Percentiles rank a stretch among this genome's conserved stretches.
These are phyloP conservation scores for Cryptosporidium muris DNA, from an alignment of 169 alveolate species.

Conservation along the genomic window DNA sequence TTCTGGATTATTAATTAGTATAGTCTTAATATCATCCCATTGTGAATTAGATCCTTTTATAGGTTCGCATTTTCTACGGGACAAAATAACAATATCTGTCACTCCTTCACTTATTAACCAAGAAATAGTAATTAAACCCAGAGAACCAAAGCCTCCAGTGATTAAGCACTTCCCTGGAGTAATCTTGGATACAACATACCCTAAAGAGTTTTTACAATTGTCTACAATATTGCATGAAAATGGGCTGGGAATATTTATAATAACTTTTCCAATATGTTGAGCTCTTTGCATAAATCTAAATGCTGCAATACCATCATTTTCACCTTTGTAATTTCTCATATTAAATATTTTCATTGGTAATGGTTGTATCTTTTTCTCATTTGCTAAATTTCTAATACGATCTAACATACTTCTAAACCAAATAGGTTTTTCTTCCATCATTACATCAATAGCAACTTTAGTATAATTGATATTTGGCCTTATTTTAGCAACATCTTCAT, in stretches of 20 bases:
- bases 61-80: too few species aligned
- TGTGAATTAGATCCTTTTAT: too few species aligned
- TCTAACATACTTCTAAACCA: constrained; percentile 49
- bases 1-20: neutral
- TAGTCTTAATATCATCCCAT: neutral
- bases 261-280: constrained; percentile 72
- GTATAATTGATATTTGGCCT: constrained; percentile 49
- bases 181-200: neutral
- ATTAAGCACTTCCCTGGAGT: constrained; percentile 57
- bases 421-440: constrained; percentile 58
- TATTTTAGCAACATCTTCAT: constrained; percentile 17
- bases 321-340: constrained; percentile 40
- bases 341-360: constrained; percentile 40
- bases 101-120: constrained; percentile 80
- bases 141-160: constrained; percentile 78
- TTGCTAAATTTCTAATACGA: constrained; percentile 8
- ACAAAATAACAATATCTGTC: constrained; percentile 57
- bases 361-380: constrained; percentile 34
- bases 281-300: constrained; percentile 72
- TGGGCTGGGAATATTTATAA: constrained; percentile 52
- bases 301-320: constrained; percentile 52
- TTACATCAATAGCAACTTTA: constrained; percentile 72
- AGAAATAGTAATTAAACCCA: constrained; percentile 74
- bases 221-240: neutral
- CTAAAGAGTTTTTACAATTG: neutral